These are phyloP conservation scores for Xylariaceae sp. DNA, from an alignment of 2,329 filamentous ascomycete genomes.

Conservation along the genomic window DNA sequence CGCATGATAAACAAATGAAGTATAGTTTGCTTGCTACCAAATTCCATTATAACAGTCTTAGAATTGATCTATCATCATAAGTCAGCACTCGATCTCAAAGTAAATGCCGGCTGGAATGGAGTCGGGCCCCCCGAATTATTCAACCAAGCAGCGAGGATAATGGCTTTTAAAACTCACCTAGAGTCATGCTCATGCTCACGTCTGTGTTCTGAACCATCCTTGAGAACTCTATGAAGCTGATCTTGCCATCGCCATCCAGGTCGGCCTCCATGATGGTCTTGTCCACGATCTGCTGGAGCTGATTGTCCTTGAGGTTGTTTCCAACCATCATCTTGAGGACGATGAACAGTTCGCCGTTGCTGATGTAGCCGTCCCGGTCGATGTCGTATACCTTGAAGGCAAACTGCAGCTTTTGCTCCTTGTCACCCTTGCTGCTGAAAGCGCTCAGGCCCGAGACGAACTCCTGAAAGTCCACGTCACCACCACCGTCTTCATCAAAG, in stretches of 20 bases:
- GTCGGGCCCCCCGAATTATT: too few species aligned
- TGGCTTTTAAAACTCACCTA: constrained; percentile 45
- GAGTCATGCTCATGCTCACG: constrained; percentile 68
- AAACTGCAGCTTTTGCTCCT: constrained; percentile 96
- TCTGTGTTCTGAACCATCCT: constrained; percentile 98
- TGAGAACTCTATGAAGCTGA: constrained; percentile 98
- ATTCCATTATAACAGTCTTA: too few species aligned
- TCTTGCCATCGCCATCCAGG: constrained; percentile 91
- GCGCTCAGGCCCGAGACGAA: constrained; percentile 93
- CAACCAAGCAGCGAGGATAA: background rate
- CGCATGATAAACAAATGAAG: too few species aligned
- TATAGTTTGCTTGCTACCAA: too few species aligned
- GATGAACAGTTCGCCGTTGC: constrained; percentile 97
- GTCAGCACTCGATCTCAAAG: background rate
- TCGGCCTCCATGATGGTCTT: constrained; percentile 99
- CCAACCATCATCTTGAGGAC: constrained; percentile 99
- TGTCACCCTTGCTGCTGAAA: constrained; percentile 97
- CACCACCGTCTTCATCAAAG: constrained; percentile 96
- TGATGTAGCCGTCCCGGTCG: constrained; percentile 96
- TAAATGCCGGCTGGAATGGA: too few species aligned
- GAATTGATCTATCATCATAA: too few species aligned
- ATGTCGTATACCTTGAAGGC: constrained; percentile 99
- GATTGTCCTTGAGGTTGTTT: constrained; percentile 97
- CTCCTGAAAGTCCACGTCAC: constrained; percentile 97
- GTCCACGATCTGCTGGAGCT: constrained; percentile 98